A percentile compares a stretch with the other conserved stretches of the same genome.
Evolutionary conservation across 768 basidiomycete species (phyloP).

Genomic region (Terana coerulea): DNA sequence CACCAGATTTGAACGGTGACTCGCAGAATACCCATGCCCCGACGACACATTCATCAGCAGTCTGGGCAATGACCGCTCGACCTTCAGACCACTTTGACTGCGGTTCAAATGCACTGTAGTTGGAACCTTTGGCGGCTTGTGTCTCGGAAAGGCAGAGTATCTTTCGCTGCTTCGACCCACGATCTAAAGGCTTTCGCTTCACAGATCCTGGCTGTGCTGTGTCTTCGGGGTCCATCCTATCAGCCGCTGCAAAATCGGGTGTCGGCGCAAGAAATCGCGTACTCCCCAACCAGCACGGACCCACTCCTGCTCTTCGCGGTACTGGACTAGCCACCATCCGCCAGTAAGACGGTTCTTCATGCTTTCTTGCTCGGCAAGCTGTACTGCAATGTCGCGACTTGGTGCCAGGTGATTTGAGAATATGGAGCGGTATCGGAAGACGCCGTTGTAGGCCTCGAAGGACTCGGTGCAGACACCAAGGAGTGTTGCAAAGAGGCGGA

Average conservation of each 20-base stretch:
- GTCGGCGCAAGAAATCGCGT: conserved; percentile 10
- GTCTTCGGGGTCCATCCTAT: conserved; percentile 22
- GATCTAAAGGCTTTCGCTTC: too few relatives aligned
- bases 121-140: too few relatives aligned
- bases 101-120: too few relatives aligned
- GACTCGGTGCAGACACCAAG: conserved; percentile 23
- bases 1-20: too few relatives aligned
- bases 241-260: conserved; percentile 18
- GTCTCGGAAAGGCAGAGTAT: too few relatives aligned
- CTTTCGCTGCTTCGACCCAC: too few relatives aligned
- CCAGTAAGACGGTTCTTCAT: conserved; percentile 25
- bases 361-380: conserved; percentile 17
- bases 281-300: conserved; percentile 15
- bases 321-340: conserved; percentile 17
- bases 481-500: not conserved
- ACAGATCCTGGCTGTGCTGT: too few relatives aligned
- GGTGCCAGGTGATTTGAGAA: conserved; percentile 41
- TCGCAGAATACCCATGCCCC: too few relatives aligned
- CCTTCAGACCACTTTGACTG: too few relatives aligned
- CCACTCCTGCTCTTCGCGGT: conserved; percentile 3
- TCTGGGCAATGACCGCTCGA: too few relatives aligned
- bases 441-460: conserved; percentile 40
- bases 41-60: too few relatives aligned
- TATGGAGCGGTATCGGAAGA: conserved; percentile 38
- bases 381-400: conserved; percentile 16